These are phyloP conservation scores for Epichloe coenophiala DNA, from an alignment of 2,329 filamentous ascomycete genomes.

Conservation along the genomic window DNA sequence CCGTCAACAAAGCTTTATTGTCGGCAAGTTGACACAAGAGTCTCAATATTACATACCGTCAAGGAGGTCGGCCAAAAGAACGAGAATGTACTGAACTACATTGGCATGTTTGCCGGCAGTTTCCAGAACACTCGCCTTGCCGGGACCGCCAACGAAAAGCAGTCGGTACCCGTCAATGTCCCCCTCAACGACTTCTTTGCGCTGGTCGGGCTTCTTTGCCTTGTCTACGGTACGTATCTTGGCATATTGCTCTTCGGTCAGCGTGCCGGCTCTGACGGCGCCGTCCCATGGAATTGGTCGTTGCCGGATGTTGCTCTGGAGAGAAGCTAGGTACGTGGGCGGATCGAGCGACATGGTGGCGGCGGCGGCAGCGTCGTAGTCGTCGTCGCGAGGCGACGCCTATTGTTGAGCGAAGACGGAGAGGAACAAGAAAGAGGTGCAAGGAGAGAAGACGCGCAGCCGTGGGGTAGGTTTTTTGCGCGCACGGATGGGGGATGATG, in stretches of 20 bases:
- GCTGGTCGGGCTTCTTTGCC: slow-evolving; percentile 72
- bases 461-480: background rate
- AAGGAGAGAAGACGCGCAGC: background rate
- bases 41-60: slow-evolving; percentile 47
- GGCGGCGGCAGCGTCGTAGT: slow-evolving; percentile 6
- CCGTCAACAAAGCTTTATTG: background rate
- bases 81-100: slow-evolving; percentile 89
- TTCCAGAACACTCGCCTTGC: slow-evolving; percentile 61
- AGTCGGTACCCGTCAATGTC: slow-evolving; percentile 69
- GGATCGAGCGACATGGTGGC: slow-evolving; percentile 74
- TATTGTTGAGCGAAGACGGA: background rate
- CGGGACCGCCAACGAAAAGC: slow-evolving; percentile 66
- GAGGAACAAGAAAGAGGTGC: background rate
- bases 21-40: background rate
- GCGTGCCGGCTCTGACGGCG: slow-evolving; percentile 80
- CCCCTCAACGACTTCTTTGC: slow-evolving; percentile 66
- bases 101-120: slow-evolving; percentile 74
- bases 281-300: slow-evolving; percentile 97
- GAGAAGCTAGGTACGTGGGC: slow-evolving; percentile 68
- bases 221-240: slow-evolving; percentile 97
- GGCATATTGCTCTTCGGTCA: slow-evolving; percentile 85
- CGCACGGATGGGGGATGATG: background rate
- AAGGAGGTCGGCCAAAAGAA: slow-evolving; percentile 75
- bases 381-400: slow-evolving; percentile 7
- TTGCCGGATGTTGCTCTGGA: slow-evolving; percentile 94